Base-by-base conservation (phyloP, 2,329 filamentous ascomycete genomes). In the Aspergillus ruber region DNA sequence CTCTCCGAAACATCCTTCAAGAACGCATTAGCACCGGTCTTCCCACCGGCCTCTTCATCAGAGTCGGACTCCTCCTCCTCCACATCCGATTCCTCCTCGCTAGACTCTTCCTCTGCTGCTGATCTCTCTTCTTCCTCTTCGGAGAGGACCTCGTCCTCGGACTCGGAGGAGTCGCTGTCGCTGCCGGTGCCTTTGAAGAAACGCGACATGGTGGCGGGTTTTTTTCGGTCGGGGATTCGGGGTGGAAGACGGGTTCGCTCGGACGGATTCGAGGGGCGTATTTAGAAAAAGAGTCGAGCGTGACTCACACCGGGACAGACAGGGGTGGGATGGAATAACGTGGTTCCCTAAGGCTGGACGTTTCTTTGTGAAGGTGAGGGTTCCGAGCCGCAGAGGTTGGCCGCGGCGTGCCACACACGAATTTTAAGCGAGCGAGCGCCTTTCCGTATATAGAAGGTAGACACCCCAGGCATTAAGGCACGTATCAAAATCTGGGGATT, bases 101-200 rank as follows among this genome's bases (percentile, higher is more conserved):
- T 75, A 41, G 76, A 74, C 43, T 74, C 73, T 50, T 80, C 77
- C 29, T 79, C 76, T 45, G 77, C 74, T 20, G 77, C 77, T 49
- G 75, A 70, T 61, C 82, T 73, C 56, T 83, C 74, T 64, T 84
- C 80, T 69, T 88, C 86, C 71, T 84, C 84, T 61, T 85, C 85
- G 60, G 80, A 82, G 83, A 94, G 94, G 74, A 95, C 85, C 74
- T 90, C 86, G 77, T 97, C 90, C 79, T 97, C 91, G 62, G 79
- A 82, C 56, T 89, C 95, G 80, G 88, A 89, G 77, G 83, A 90
- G 74, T 96, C 90, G 79, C 83, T 88, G 66, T 91, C 95, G 83
- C 90, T 96, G 74, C 95, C 90, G 77, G 85, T 87, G 71, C 87
- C 87, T 73, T 89, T 87, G 81, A 97, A 97, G 76, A 97, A 98